Evolutionary conservation across 805 yeast genomes (phyloP), one percentile per base, ranked within the genome.

Genomic region (Lachancea sp.): DNA sequence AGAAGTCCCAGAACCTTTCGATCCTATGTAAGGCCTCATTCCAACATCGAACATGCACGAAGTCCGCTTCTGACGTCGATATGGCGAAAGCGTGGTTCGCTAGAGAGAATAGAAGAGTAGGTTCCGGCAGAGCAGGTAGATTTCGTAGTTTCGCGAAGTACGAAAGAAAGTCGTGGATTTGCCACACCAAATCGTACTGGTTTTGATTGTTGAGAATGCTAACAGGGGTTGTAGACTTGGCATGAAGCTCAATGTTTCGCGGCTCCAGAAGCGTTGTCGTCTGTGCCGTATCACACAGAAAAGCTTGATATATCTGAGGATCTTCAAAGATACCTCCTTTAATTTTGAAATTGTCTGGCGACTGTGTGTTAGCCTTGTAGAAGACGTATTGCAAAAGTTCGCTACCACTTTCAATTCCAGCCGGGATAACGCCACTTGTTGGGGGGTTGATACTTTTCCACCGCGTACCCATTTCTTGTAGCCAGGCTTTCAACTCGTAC

Each of bases 141-240:
- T 64, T 64, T 35, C 55, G 55, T 11, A 66, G 38, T 8, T 42
- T 51, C 25, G 61, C 56, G 45, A 61, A 65, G 7, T 55, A 58
- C 6, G 65, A 58, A 12, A 67, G 38, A 17, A 62, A 61, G 15
- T 67, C 71, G 45, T 68, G 71, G 2, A 68, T 49, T 15, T 64
- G 63, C 73, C 73, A 68, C 1, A 68, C 67, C 32, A 68, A 43
- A 40, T 68, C 67, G 41, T 64, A 68, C 38, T 61, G 66, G 38
- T 65, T 65, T 12, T 54, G 57, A 2, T 55, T 45, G 43, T 52
- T 52, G 24, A 46, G 51, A 16, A 61, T 60, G 36, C 61, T 58
- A 13, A 47, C 47, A 8, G 56, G 56, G 11, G 47, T 45, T 4
- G 52, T 41, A 22, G 49, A 47, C 31, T 50, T 50, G 24, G 44